These are phyloP conservation scores for Flaveria brownii DNA, from an alignment of 129 eudicot genomes.

Conservation along the genomic window DNA sequence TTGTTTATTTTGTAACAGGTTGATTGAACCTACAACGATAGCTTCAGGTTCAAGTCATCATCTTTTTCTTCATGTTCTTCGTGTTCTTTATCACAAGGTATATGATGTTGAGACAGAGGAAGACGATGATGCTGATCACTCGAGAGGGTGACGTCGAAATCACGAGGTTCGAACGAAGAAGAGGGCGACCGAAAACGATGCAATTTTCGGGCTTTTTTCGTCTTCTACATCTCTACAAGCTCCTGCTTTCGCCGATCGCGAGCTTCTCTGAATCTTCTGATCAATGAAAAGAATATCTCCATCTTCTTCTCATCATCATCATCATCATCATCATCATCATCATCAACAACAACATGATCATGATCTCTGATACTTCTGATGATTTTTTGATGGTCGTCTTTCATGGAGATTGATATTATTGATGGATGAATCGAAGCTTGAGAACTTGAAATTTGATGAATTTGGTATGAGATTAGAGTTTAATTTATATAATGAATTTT, in stretches of 20 bases:
- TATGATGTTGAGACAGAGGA: not conserved
- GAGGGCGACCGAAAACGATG: conserved; percentile 24
- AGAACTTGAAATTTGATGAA: not conserved
- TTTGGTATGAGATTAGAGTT: not conserved
- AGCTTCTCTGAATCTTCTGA: conserved; percentile 36
- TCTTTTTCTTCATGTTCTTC: not conserved
- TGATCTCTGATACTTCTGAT: not conserved
- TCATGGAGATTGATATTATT: conserved; percentile 13
- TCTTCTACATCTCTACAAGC: conserved; percentile 18
- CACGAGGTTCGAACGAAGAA: conserved; percentile 40
- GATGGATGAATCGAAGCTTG: too few relatives aligned
- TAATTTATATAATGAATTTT: not conserved
- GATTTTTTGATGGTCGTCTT: not conserved
- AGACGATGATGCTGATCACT: not conserved
- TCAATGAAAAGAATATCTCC: conserved; percentile 42
- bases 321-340: not conserved
- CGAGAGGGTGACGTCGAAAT: conserved; percentile 23
- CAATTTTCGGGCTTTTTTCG: conserved; percentile 17
- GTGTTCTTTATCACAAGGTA: not conserved
- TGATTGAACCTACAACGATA: conserved; percentile 20
- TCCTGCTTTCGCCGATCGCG: conserved; percentile 24
- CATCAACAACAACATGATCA: too few relatives aligned
- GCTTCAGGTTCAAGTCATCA: conserved; percentile 21
- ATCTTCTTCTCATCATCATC: conserved; percentile 42
- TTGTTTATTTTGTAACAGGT: too few relatives aligned